phyloP scores from a whole-genome alignment of 352 stramenopile genomes.

The Phytophthora citrophthora region DNA sequence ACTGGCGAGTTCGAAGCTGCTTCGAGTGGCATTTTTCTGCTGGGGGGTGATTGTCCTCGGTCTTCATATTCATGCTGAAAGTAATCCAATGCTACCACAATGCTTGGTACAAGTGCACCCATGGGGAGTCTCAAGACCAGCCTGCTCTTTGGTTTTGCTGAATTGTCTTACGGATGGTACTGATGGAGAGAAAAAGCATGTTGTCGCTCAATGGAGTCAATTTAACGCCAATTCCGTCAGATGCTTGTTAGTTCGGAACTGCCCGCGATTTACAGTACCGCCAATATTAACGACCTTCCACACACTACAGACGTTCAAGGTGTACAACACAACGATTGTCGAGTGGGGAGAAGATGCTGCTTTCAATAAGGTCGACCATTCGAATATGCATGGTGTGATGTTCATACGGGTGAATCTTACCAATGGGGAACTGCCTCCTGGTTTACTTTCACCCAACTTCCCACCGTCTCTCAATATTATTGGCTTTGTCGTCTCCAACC shows the following conservation, averaged over 20 bases:
- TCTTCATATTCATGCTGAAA: constrained; percentile 31
- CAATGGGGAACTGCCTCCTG: constrained; percentile 29
- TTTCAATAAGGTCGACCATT: constrained; percentile 15
- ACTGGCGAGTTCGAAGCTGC: constrained; percentile 15
- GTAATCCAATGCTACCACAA: constrained; percentile 26
- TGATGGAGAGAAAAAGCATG: constrained; percentile 11
- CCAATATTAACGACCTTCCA: constrained; percentile 14
- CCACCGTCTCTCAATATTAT: constrained; percentile 27
- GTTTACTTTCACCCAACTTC: constrained; percentile 27
- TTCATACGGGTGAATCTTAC: constrained; percentile 32
- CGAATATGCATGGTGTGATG: constrained; percentile 13
- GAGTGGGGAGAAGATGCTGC: constrained; percentile 31
- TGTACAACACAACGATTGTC: constrained; percentile 41
- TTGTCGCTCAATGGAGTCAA: constrained; percentile 16
- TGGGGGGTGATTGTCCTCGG: constrained; percentile 35
- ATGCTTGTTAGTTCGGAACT: constrained; percentile 28
- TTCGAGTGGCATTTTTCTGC: constrained; percentile 28
- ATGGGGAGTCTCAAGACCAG: constrained; percentile 28
- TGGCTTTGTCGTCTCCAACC: constrained; percentile 35
- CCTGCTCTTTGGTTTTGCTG: constrained; percentile 34
- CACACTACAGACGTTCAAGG: constrained; percentile 23
- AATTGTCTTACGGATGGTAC: constrained; percentile 29
- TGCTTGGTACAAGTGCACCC: constrained; percentile 38
- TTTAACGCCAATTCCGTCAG: constrained; percentile 24
- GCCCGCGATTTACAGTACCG: constrained; percentile 29